Percentiles rank a stretch among this genome's conserved stretches.
Conservation (phyloP, 352 stramenopile genomes). For the Pythium folliculosum region DNA sequence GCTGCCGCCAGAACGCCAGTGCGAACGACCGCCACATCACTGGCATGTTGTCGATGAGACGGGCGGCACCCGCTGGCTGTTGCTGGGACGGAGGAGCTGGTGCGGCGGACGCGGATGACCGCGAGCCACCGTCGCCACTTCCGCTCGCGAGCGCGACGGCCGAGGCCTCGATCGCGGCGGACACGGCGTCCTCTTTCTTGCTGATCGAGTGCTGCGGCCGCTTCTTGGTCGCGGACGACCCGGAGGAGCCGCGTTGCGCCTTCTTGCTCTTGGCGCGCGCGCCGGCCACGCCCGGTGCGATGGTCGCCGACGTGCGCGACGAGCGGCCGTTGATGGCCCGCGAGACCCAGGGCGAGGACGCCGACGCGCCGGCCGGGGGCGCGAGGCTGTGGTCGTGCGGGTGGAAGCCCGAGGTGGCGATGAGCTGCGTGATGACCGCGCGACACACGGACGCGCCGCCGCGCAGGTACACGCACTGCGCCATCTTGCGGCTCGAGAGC, state of each 20-base stretch:
- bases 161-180: neutral
- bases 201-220: slow-evolving; percentile 18
- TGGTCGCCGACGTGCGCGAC: neutral
- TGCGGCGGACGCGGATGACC: neutral
- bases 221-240: slow-evolving; percentile 17
- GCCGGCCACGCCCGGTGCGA: neutral
- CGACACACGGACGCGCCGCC: slow-evolving; percentile 48
- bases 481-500: slow-evolving; percentile 44
- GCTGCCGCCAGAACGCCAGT: slow-evolving; percentile 24
- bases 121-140: neutral
- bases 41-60: slow-evolving; percentile 23
- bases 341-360: neutral
- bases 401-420: slow-evolving; percentile 46
- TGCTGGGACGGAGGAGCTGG: neutral
- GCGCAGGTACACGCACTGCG: slow-evolving; percentile 60
- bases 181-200: slow-evolving; percentile 23
- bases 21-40: slow-evolving; percentile 30
- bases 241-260: neutral
- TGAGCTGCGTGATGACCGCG: slow-evolving; percentile 44
- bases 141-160: neutral
- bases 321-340: neutral
- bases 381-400: slow-evolving; percentile 27
- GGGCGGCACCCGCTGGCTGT: neutral
- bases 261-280: neutral
- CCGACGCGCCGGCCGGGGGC: neutral